These are phyloP conservation scores for Datisca glomerata DNA, from an alignment of 306 rosid species.

Conservation along the genomic window DNA sequence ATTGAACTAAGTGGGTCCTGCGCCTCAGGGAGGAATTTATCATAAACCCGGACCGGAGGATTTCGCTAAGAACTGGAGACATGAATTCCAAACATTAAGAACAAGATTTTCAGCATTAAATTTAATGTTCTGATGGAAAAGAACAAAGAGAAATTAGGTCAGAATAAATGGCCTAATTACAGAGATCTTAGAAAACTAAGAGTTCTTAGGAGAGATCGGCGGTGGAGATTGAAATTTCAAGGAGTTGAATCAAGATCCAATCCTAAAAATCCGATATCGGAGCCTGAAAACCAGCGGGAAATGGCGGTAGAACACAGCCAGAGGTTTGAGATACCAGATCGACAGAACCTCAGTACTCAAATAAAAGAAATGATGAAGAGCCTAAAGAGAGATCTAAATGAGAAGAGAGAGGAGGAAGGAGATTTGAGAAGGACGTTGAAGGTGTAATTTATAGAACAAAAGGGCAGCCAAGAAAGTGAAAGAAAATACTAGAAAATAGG, in stretches of 20 bases:
- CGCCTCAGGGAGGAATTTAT: constrained; percentile 47
- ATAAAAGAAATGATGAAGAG: neutral
- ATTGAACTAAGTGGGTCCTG: constrained; percentile 57
- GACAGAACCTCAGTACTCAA: neutral
- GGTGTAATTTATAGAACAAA: neutral
- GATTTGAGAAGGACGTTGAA: neutral
- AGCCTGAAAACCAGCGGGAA: neutral
- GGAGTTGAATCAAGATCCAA: too few relatives aligned
- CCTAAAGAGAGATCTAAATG: neutral
- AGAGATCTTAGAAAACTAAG: neutral
- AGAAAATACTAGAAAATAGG: neutral
- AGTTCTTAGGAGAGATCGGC: neutral
- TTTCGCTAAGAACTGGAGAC: constrained; percentile 73
- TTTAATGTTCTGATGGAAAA: neutral
- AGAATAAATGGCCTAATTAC: too few relatives aligned
- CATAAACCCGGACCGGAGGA: constrained; percentile 58
- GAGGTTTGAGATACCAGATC: neutral
- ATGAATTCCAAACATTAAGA: constrained; percentile 37
- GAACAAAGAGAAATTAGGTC: constrained; percentile 7
- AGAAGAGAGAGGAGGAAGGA: neutral
- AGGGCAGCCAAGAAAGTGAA: neutral
- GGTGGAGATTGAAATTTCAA: too few relatives aligned
- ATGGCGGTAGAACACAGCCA: neutral
- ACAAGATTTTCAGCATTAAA: constrained; percentile 18
- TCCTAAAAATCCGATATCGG: neutral